Evolutionary conservation across 2,329 filamentous ascomycete species (phyloP).

Genomic region (Epichloe scottii): DNA sequence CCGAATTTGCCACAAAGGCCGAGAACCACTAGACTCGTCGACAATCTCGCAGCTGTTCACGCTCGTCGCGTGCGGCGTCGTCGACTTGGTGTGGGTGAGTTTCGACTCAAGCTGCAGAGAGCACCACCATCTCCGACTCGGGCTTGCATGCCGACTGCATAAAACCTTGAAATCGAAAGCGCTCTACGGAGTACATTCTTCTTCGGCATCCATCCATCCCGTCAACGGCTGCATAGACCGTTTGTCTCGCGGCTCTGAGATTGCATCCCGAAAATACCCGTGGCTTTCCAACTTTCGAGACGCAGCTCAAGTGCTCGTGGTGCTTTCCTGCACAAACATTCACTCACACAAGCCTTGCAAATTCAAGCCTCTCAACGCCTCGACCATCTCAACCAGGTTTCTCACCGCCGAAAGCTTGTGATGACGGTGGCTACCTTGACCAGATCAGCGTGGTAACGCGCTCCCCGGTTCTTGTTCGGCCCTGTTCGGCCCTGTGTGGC

Average conservation of each 20-base stretch:
- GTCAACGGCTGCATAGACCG: not conserved
- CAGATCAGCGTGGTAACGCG: conserved; percentile 4
- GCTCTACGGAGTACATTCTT: not conserved
- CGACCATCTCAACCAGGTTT: not conserved
- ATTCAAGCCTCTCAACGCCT: not conserved
- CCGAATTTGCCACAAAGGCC: not conserved
- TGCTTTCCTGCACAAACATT: not conserved
- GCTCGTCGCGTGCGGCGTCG: not conserved
- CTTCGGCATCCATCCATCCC: not conserved
- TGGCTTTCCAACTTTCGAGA: not conserved
- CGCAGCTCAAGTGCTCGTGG: not conserved
- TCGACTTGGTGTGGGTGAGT: not conserved
- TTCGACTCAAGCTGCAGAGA: not conserved
- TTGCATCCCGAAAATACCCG: not conserved
- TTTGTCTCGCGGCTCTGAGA: not conserved
- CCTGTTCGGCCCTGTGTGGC: not conserved
- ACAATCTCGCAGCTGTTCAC: not conserved
- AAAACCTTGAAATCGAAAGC: not conserved
- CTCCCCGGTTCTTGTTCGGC: not conserved
- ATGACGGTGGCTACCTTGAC: conserved; percentile 2
- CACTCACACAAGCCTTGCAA: not conserved
- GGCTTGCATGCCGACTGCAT: not conserved
- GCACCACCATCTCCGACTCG: not conserved
- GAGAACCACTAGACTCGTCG: not conserved
- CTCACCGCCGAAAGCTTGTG: conserved; percentile 3